Base-by-base conservation (phyloP, 352 stramenopile species). In the Phytophthora fragariaefolia region DNA sequence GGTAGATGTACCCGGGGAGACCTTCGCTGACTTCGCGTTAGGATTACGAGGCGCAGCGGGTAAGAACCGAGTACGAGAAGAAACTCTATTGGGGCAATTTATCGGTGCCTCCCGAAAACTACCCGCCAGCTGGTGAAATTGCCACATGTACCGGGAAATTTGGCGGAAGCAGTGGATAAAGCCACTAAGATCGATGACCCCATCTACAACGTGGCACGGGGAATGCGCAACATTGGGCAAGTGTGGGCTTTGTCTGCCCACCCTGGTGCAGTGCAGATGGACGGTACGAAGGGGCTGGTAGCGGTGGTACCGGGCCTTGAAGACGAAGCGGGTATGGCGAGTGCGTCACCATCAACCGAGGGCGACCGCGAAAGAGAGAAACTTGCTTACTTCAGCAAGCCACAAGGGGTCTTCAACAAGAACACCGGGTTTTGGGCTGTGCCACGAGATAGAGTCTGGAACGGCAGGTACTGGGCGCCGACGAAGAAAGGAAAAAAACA, bases 121-220 rank as follows among this genome's bases (percentile, higher is more conserved):
- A 49, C 28, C 1, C n/a, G 28, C 17, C n/a, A 26, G 18, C 18
- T 54, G 13, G 43, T 54, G 13, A 27, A 38, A 10, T 43, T 54
- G 27, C n/a, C 23, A 2, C 53, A n/a, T 0, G 2, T 13, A 5
- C 42, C 54, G 1, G 2, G 6, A 2, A 47, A 27, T 1, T 9
- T 54, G 10, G 18, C 53, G n/a, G 28, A 62, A 36, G 55, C 55
- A 2, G 55, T 62, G 6, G 42, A 48, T 17, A 53, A 54, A 13
- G 43, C 55, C 6, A 54, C 15, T 12, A 28, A 40, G 2, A 54
- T 54, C 4, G 43, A 54, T 12, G 55, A 62, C 18, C 27, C 26
- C 2, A 43, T 52, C 9, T 27, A 53, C 20, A 62, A 54, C n/a
- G 55, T 48, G n/a, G 18, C 43, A 1, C 43, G 15, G 2, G 27